These are phyloP conservation scores for Panicum hallii DNA, from an alignment of 202 grass and related monocot genomes.

Conservation along the genomic window DNA sequence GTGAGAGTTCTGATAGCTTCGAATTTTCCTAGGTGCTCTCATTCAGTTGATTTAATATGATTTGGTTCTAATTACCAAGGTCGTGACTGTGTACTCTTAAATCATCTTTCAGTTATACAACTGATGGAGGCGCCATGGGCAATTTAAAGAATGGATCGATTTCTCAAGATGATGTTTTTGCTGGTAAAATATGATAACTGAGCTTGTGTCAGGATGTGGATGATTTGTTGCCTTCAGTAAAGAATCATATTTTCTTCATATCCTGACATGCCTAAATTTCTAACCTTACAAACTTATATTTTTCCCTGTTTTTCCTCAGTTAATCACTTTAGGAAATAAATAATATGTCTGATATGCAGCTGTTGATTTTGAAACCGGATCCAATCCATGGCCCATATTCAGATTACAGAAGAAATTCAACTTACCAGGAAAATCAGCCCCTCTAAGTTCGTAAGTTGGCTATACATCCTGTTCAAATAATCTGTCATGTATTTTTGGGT, in stretches of 20 bases:
- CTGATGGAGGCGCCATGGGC: constrained; percentile 72
- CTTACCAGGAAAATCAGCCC: constrained; percentile 88
- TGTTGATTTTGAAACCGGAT: constrained; percentile 91
- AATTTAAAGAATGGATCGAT: constrained; percentile 81
- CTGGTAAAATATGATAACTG: constrained; percentile 59
- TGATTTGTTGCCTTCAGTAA: constrained; percentile 39
- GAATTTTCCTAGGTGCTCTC: not conserved
- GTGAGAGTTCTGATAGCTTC: constrained; percentile 7
- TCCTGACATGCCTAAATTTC: constrained; percentile 8
- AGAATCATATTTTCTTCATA: not conserved
- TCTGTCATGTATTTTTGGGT: not conserved
- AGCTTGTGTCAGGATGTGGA: constrained; percentile 7
- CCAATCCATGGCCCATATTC: constrained; percentile 83
- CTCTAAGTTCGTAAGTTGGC: constrained; percentile 81
- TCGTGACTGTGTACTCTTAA: not conserved
- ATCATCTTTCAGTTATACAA: constrained; percentile 84
- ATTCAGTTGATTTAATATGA: constrained; percentile 12
- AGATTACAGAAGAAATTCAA: constrained; percentile 89
- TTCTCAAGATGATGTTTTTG: constrained; percentile 77
- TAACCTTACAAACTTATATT: constrained; percentile 26
- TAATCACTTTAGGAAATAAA: constrained; percentile 23
- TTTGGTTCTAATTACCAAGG: not conserved
- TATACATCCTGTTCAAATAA: constrained; percentile 18
- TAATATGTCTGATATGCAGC: constrained; percentile 56
- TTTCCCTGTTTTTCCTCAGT: constrained; percentile 31